Evolutionary conservation across 441 rosid species (phyloP), one percentile per base, ranked within the genome.

Genomic region (Kokia cookei): DNA sequence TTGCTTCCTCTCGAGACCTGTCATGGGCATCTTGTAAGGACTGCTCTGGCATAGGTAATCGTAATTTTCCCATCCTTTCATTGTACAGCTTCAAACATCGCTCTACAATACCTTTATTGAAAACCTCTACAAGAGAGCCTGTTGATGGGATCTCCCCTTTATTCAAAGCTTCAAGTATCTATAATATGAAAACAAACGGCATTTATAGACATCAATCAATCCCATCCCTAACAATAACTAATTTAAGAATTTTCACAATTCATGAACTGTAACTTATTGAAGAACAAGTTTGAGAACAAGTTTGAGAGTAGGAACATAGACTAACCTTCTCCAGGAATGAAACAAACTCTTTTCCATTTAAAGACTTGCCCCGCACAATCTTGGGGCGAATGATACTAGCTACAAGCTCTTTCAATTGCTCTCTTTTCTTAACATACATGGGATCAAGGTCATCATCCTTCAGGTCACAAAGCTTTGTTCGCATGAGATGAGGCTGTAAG

Each of bases 71-170:
- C 86, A 96, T 93, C 77, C 73, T 78, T 77, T 83, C 97, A 80
- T 79, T 84, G 75, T 96, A 96, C 65, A 90, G 78, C 82, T 93
- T 96, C 78, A 92, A 79, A 77, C 99, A 93, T 24, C 91, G 85
- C 67, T 93, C 96, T 69, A 96, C 87, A 75, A 96, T 96, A 77
- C 82, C 97, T 84, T 92, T 96, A 73, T 96, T 96, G 83, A 96
- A 96, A 79, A 92, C 87, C 91, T 96, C 98, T 78, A 96, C 98
- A 37, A 96, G 89, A 73, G 98, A 96, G 75, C 99, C 99, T 19
- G 99, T 96, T 64, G 99, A 89, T 78, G 99, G 99, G 80, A 96
- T 96, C 84, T 96, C 98, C 72, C 99, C 99, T 84, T 96, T 96
- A 77, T 96, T 96, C 82, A 96, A 84, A 32, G 99, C 98, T 79